Percentiles rank a stretch among this genome's conserved stretches.
These are phyloP conservation scores for Phytophthora aleatoria DNA, from an alignment of 352 stramenopile genomes.

Conservation along the genomic window DNA sequence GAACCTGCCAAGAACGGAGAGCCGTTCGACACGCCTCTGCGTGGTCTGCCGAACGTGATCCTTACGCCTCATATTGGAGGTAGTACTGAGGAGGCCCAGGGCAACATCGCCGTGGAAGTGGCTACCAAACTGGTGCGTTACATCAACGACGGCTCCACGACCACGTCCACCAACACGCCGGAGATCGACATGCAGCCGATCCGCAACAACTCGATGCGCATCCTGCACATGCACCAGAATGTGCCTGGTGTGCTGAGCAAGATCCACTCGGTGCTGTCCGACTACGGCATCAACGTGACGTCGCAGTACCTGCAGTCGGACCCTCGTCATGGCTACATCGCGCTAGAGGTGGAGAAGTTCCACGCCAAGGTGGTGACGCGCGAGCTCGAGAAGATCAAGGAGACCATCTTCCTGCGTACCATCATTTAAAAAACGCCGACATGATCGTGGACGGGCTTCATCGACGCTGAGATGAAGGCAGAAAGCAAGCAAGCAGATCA, in stretches of 20 bases:
- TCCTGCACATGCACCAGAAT: conserved; percentile 88
- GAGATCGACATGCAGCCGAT: conserved; percentile 83
- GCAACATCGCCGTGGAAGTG: conserved; percentile 88
- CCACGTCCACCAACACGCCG: conserved; percentile 78
- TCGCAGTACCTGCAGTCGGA: conserved; percentile 88
- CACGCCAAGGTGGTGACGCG: conserved; percentile 81
- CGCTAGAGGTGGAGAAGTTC: conserved; percentile 81
- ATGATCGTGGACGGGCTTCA: conserved; percentile 18
- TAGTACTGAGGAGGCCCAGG: conserved; percentile 96
- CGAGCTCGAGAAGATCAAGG: conserved; percentile 85
- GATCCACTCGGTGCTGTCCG: conserved; percentile 83
- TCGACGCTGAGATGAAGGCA: too few species aligned
- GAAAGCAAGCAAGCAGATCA: conserved; percentile 11
- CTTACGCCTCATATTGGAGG: conserved; percentile 96
- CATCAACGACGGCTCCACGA: conserved; percentile 83
- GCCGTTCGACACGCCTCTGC: conserved; percentile 85
- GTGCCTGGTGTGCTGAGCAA: conserved; percentile 86
- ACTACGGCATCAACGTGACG: conserved; percentile 88
- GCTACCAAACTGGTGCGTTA: conserved; percentile 82
- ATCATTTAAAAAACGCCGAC: conserved; percentile 52
- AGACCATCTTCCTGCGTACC: conserved; percentile 85
- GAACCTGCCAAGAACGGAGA: conserved; percentile 89
- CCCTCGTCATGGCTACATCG: conserved; percentile 82
- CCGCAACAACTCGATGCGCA: conserved; percentile 78
- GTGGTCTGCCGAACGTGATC: conserved; percentile 93